Evolutionary conservation across 169 alveolate species (phyloP), one percentile per base, ranked within the genome.

Genomic region (Eimeria zaria): DNA sequence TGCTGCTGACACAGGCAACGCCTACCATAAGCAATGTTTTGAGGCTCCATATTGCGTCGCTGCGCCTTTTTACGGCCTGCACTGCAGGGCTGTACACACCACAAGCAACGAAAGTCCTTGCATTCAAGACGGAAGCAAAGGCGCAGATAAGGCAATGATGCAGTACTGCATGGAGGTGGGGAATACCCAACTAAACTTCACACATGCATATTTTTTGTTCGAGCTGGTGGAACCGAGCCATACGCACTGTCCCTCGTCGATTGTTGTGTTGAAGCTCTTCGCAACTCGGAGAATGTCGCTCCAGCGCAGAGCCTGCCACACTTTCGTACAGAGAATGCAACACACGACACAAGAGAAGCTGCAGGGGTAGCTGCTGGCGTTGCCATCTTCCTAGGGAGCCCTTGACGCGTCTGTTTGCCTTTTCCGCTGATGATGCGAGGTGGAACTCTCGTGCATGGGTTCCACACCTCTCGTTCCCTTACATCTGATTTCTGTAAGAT

Each of bases 241-340:
- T 27, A n/a, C 96, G 39, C 39, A 95, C 97, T 95, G 93, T 36
- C 44, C 78, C 51, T 95, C 97, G 76, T 95, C 64, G 14, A 95
- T 80, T 62, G 44, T 95, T 46, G 67, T 92, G 62, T 89, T 67
- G 78, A 95, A 95, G 33, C 89, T 84, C 80, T 64, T 83, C 18
- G 95, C 88, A n/a, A 95, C 94, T 55, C 74, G 78, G 46, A 95
- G 58, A 36, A 95, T 83, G 83, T 95, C 97, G 39, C 69, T 71
- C 97, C 97, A 95, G 22, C 95, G 88, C 83, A 95, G 62, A 12
- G 97, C 94, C 85, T 95, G 97, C 94, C 94, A 85, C 39, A 88
- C 97, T 95, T 78, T 30, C 1, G 48, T 41, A 85, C 4, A n/a
- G 74, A 30, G 20, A n/a, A 22, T 16, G 78, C 76, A 85, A 24